phyloP scores from a whole-genome alignment of 2,329 filamentous ascomycete species.

The Diaporthe velutina region DNA sequence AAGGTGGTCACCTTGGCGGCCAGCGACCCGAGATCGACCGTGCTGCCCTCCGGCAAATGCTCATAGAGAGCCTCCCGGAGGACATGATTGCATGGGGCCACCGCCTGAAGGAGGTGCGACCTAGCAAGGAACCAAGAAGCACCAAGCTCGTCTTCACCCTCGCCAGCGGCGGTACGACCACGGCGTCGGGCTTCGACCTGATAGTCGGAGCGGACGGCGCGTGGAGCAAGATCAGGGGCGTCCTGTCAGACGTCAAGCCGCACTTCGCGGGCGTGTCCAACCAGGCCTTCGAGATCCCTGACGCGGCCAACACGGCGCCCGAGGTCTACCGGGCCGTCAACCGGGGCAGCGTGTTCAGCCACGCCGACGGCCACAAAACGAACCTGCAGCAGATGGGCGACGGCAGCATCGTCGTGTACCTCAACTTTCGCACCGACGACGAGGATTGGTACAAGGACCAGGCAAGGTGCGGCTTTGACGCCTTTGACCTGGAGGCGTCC shows the following conservation, averaged over 20 bases:
- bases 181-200: conserved; percentile 54
- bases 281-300: conserved; percentile 56
- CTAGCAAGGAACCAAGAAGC: conserved; percentile 42
- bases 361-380: conserved; percentile 56
- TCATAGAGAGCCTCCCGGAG: conserved; percentile 59
- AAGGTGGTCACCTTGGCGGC: conserved; percentile 30
- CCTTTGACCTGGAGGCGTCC: conserved; percentile 52
- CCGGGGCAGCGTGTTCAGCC: conserved; percentile 60
- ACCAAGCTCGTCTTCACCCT: conserved; percentile 53
- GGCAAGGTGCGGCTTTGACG: conserved; percentile 59
- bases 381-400: conserved; percentile 62
- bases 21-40: conserved; percentile 68
- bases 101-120: conserved; percentile 55
- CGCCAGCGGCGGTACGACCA: conserved; percentile 43
- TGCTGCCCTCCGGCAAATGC: conserved; percentile 55
- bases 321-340: conserved; percentile 60
- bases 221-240: conserved; percentile 52
- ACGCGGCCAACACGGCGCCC: conserved; percentile 56
- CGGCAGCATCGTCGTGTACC: conserved; percentile 58
- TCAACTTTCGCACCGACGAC: conserved; percentile 53
- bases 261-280: conserved; percentile 60
- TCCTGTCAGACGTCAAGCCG: conserved; percentile 54
- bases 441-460: conserved; percentile 50
- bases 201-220: conserved; percentile 52
- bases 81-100: conserved; percentile 61